Base-by-base conservation (phyloP, 2,329 filamentous ascomycete genomes). In the Rhynchosporium agropyri region DNA sequence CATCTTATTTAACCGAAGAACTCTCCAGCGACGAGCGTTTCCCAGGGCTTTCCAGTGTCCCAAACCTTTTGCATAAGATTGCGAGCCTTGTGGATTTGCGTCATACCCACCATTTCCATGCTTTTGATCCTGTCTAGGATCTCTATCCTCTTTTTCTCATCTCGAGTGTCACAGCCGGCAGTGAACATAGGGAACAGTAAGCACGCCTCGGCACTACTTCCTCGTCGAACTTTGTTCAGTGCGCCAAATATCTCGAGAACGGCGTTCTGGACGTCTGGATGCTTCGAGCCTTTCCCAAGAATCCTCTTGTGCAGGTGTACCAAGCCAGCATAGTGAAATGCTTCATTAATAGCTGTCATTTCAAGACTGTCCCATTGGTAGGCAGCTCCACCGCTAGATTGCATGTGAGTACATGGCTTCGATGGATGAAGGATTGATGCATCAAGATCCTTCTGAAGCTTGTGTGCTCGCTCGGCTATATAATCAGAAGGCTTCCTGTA, bases 161-260 rank as follows among this genome's bases (percentile, higher is more conserved):
- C 82, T 61, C 78, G 77, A 0, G 87, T 85, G 74, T 95, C 89
- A 68, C 90, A 93, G 0, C 91, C 91, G 0, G 91, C 91, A 0
- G 89, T 90, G 75, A 95, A 95, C 77, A 95, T 86, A 0, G 91
- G 91, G 67, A 95, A 93, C 45, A 95, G 75, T 20, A 91, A 77
- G 70, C 89, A 91, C 8, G 85, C 87, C 75, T 94, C 91, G 0
- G 90, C 89, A 15, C 86, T 86, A 36, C 87, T 87, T 5, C 89
- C 88, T 12, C 81, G 77, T 12, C 85, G 78, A 55, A 95, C 84
- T 43, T 82, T 83, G 28, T 79, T 79, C 65, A 94, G 77, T 38
- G 86, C 83, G 1, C 79, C 77, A 33, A 91, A 78, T 51, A 94
- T 89, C 65, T 84, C 81, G 43, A 79, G 75, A 4, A 93, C 85